Conservation (phyloP, 768 basidiomycete species). For the Russula emetica region DNA sequence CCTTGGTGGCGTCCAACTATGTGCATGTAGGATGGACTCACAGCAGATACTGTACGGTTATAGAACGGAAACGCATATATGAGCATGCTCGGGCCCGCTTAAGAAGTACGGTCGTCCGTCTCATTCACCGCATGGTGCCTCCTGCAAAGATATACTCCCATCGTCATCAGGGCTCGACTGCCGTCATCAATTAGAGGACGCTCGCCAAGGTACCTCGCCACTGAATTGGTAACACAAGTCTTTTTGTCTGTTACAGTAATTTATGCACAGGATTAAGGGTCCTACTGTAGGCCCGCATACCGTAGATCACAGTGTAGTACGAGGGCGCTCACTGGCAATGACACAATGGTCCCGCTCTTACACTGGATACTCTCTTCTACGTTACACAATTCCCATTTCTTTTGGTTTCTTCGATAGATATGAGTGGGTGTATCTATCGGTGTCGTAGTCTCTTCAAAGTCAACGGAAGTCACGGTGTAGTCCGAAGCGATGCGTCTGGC, state of each 20-base stretch:
- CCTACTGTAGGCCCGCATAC: too few species aligned
- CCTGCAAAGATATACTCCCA: too few species aligned
- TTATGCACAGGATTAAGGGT: background rate
- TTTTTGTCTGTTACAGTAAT: background rate
- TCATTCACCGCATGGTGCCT: background rate
- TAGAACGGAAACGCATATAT: background rate
- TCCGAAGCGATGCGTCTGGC: too few species aligned
- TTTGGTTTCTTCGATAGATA: background rate
- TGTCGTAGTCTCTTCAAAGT: background rate
- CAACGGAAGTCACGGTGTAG: too few species aligned
- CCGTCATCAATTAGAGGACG: background rate
- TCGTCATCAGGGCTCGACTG: background rate
- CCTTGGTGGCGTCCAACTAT: background rate
- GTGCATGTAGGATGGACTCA: background rate
- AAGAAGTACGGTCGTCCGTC: background rate
- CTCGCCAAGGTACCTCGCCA: background rate
- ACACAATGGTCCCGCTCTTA: background rate
- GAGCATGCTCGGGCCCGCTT: background rate
- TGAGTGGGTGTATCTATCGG: background rate
- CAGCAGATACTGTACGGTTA: background rate
- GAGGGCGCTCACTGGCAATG: background rate
- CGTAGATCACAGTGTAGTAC: too few species aligned
- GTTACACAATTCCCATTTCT: background rate
- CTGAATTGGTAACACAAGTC: background rate
- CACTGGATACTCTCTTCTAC: background rate